phyloP scores from a whole-genome alignment of 176 grass and related monocot species.

The Themeda triandra region DNA sequence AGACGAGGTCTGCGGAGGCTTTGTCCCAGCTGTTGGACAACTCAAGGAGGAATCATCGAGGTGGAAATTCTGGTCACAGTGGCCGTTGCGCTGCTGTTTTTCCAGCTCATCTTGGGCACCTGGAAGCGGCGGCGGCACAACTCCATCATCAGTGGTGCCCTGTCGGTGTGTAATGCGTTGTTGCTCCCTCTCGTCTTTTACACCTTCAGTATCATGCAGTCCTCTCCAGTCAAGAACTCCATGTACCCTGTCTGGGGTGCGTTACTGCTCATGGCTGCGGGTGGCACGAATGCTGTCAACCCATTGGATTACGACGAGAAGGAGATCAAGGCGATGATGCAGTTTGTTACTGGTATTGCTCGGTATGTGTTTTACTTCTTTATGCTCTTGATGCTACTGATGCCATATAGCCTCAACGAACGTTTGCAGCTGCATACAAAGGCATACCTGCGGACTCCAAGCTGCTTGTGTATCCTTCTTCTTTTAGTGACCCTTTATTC shows the following conservation, averaged over 20 bases:
- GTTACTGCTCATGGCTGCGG: background rate
- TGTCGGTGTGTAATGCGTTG: background rate
- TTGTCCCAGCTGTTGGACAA: background rate
- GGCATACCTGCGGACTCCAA: too few species aligned
- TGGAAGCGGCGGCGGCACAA: background rate
- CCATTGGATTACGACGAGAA: background rate
- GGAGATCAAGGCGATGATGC: fast-evolving
- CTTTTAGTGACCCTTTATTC: too few species aligned
- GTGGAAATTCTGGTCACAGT: background rate
- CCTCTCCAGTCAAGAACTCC: background rate
- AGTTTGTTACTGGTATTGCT: background rate
- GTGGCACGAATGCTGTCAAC: background rate
- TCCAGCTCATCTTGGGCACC: background rate
- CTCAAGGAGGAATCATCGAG: background rate
- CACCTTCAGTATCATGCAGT: background rate
- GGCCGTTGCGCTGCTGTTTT: background rate
- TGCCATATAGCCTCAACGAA: fast-evolving
- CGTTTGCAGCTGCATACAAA: too few species aligned
- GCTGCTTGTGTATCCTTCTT: fast-evolving
- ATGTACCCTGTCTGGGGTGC: background rate
- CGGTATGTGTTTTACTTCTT: background rate
- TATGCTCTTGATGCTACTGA: background rate
- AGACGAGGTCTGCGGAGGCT: background rate
- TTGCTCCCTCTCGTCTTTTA: background rate
- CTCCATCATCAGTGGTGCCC: background rate